Conservation (phyloP, 176 grass and related monocot species). For the Otatea glauca region DNA sequence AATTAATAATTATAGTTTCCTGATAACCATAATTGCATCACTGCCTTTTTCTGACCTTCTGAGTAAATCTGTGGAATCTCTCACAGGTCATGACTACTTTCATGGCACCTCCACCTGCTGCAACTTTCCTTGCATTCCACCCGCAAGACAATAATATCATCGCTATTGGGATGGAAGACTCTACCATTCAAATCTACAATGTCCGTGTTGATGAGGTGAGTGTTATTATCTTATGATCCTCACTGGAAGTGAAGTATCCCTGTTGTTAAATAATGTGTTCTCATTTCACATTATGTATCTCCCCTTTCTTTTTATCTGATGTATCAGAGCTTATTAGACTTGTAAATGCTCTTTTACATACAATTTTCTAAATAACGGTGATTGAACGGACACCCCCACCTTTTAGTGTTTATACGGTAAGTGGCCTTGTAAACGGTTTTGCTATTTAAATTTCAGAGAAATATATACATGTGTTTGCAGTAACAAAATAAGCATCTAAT, state of each 20-base stretch:
- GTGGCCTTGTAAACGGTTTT: too few species aligned
- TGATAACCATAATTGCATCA: not conserved
- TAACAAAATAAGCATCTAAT: too few species aligned
- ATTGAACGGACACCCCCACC: too few species aligned
- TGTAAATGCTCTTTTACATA: constrained; percentile 14
- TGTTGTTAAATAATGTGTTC: not conserved
- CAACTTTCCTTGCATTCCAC: constrained; percentile 93
- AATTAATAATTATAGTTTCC: not conserved
- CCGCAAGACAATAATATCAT: constrained; percentile 99
- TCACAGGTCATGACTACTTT: constrained; percentile 98
- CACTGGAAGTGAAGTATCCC: constrained; percentile 26
- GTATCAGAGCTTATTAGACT: not conserved
- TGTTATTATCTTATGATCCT: constrained; percentile 15
- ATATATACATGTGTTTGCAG: too few species aligned
- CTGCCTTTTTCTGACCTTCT: not conserved
- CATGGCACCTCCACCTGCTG: constrained; percentile 94
- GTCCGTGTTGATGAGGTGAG: constrained; percentile 94
- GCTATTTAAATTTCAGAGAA: too few species aligned
- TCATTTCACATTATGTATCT: constrained; percentile 18
- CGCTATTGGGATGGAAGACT: constrained; percentile 99
- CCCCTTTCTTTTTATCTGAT: constrained; percentile 10
- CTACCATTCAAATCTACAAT: constrained; percentile 98
- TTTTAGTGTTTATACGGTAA: too few species aligned
- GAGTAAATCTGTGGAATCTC: constrained; percentile 14
- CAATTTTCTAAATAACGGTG: too few species aligned